phyloP scores from a whole-genome alignment of 2,329 filamentous ascomycete species.

The Dissoconium aciculare region DNA sequence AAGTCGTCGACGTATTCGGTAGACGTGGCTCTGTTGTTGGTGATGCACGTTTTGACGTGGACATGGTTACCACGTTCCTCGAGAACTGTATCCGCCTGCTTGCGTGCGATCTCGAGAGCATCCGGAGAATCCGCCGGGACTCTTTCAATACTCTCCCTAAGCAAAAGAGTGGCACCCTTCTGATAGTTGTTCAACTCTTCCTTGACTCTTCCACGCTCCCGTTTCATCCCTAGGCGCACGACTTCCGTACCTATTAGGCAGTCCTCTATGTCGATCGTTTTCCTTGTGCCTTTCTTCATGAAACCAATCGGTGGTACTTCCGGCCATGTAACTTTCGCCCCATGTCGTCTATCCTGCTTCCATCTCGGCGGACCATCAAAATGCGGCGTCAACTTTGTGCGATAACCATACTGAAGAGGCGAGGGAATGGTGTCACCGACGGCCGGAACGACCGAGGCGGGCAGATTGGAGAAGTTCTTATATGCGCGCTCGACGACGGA shows the following conservation, averaged over 20 bases:
- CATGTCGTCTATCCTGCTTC: slow-evolving; percentile 33
- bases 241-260: slow-evolving; percentile 88
- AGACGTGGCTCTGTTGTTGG: slow-evolving; percentile 64
- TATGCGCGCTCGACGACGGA: slow-evolving; percentile 83
- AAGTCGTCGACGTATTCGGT: slow-evolving; percentile 80
- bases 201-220: slow-evolving; percentile 62
- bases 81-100: slow-evolving; percentile 35
- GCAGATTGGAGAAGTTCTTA: slow-evolving; percentile 73
- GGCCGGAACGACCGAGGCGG: slow-evolving; percentile 56
- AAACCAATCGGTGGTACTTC: slow-evolving; percentile 73
- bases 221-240: slow-evolving; percentile 62
- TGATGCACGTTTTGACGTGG: slow-evolving; percentile 79
- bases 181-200: slow-evolving; percentile 56
- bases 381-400: slow-evolving; percentile 93
- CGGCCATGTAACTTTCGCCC: slow-evolving; percentile 42
- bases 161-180: slow-evolving; percentile 71
- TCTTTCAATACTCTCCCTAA: slow-evolving; percentile 68
- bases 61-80: slow-evolving; percentile 46
- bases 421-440: slow-evolving; percentile 78
- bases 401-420: slow-evolving; percentile 81
- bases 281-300: slow-evolving; percentile 66
- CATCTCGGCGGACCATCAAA: slow-evolving; percentile 61
- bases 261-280: slow-evolving; percentile 87
- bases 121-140: no score
- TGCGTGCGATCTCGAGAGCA: slow-evolving; percentile 16